Evolutionary conservation across 805 yeast genomes (phyloP).

Genomic region (Metschnikowia drakensbergensis): DNA sequence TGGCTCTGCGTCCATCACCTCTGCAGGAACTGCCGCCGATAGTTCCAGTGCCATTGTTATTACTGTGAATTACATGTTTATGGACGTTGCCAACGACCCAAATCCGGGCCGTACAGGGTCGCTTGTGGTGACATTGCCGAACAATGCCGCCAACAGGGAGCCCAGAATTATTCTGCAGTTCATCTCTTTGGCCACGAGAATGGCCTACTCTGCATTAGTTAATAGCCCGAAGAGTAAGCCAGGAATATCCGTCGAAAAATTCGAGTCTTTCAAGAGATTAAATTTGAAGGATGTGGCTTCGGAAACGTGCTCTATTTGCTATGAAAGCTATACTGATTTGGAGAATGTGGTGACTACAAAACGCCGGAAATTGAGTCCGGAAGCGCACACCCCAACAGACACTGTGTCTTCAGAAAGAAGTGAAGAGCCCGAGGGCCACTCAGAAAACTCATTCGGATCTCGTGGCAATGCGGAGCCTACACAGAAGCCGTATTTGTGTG

Average conservation of each 20-base stretch:
- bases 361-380: slow-evolving; percentile 15
- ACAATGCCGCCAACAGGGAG: slow-evolving; percentile 54
- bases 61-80: slow-evolving; percentile 42
- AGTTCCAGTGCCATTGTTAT: slow-evolving; percentile 37
- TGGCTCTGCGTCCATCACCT: slow-evolving; percentile 6
- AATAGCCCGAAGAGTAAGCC: slow-evolving; percentile 45
- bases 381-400: slow-evolving; percentile 8
- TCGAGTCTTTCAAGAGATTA: slow-evolving; percentile 45
- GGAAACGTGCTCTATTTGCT: slow-evolving; percentile 58
- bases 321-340: slow-evolving; percentile 40
- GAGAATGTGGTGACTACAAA: slow-evolving; percentile 9
- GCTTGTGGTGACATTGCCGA: slow-evolving; percentile 62
- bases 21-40: slow-evolving; percentile 11
- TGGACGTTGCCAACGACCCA: slow-evolving; percentile 40
- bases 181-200: slow-evolving; percentile 62
- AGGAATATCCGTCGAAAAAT: slow-evolving; percentile 52
- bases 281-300: slow-evolving; percentile 26
- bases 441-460: background rate
- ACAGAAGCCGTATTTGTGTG: slow-evolving; percentile 13
- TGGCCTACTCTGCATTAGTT: slow-evolving; percentile 61
- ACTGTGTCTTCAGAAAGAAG: slow-evolving; percentile 11
- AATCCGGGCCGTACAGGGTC: slow-evolving; percentile 49
- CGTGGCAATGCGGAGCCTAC: slow-evolving; percentile 1
- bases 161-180: slow-evolving; percentile 59
- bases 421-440: slow-evolving; percentile 7